These are phyloP conservation scores for Viridothelium virens DNA, from an alignment of 495 filamentous ascomycete species.

Conservation along the genomic window DNA sequence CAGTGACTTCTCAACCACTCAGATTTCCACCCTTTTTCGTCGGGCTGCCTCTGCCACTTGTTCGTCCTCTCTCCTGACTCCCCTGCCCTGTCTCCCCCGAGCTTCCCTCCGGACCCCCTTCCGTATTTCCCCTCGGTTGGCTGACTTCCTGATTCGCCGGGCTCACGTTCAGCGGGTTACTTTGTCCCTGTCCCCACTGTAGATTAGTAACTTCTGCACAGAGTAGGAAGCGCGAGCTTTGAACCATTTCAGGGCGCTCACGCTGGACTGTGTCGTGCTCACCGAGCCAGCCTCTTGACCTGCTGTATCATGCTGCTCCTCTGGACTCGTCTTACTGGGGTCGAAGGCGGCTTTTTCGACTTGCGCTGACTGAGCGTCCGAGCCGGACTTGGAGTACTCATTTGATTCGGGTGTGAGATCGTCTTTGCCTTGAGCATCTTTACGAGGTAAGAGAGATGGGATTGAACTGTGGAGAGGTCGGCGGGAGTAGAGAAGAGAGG, in stretches of 20 bases:
- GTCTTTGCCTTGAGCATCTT: conserved; percentile 47
- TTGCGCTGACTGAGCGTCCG: conserved; percentile 43
- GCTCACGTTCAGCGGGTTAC: conserved; percentile 51
- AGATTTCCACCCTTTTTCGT: conserved; percentile 37
- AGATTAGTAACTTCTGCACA: too few relatives aligned
- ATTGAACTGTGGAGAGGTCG: background rate
- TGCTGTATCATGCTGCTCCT: conserved; percentile 42
- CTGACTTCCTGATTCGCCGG: conserved; percentile 55
- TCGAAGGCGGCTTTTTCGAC: conserved; percentile 49
- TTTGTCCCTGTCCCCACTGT: conserved; percentile 8
- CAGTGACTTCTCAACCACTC: conserved; percentile 18
- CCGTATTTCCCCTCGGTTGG: conserved; percentile 38
- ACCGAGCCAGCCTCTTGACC: conserved; percentile 27
- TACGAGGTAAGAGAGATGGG: conserved; percentile 15
- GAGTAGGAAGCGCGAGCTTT: background rate
- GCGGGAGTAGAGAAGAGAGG: background rate
- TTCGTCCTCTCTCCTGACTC: conserved; percentile 35
- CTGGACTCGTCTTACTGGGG: conserved; percentile 50
- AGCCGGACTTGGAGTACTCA: conserved; percentile 53
- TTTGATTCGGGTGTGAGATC: conserved; percentile 46
- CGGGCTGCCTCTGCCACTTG: conserved; percentile 43
- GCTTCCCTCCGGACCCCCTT: conserved; percentile 43
- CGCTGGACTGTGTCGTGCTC: background rate
- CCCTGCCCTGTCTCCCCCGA: conserved; percentile 26
- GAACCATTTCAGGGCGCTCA: conserved; percentile 11